Base-by-base conservation (phyloP, 2,329 filamentous ascomycete species). In the Daldinia sp. region DNA sequence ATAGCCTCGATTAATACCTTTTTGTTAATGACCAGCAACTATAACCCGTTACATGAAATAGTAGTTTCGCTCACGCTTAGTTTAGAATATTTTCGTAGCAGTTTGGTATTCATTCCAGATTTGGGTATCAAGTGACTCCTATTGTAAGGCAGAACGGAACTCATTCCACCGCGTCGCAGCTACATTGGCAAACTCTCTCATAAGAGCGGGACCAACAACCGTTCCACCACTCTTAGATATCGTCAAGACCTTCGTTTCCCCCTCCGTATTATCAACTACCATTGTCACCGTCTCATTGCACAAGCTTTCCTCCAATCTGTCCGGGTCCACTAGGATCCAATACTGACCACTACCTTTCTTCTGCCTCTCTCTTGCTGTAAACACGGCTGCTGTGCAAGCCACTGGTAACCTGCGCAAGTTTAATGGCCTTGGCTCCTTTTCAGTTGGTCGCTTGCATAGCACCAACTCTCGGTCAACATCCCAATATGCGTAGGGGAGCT, bases 311-410 rank as follows among this genome's bases (percentile, higher is more conserved):
- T 99, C 96, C 73, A 97, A 91, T 23, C 89, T 88, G 81, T 99
- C 96, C 2, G 93, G 93, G 81, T 99, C 96, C 6, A 92, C 88
- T 64, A 99, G 81, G 2, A 98, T 83, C 93, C 94, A 97, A 76
- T 84, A 85, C 75, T 83, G 85, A 71, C 81, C 85, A 73, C 81
- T 79, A 2, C 78, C 76, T 54, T 79, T 81, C 71, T 77, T 79
- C 64, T 83, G 81, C 30, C 83, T 83, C 77, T 87, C 87, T 79
- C 84, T 86, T 55, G 90, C 90, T 53, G 87, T 89, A 77, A 97
- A 97, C 9, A 98, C 89, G 6, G 87, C 89, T 71, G 93, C 94
- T 0, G 92, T 95, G 73, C 89, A 90, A 10, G 94, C 87, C 55
- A 97, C 86, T 0, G 94, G 94, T 71, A 93, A 78, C 0, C 89